phyloP scores from a whole-genome alignment of 768 basidiomycete species.

The Rhizopogon salebrosus region DNA sequence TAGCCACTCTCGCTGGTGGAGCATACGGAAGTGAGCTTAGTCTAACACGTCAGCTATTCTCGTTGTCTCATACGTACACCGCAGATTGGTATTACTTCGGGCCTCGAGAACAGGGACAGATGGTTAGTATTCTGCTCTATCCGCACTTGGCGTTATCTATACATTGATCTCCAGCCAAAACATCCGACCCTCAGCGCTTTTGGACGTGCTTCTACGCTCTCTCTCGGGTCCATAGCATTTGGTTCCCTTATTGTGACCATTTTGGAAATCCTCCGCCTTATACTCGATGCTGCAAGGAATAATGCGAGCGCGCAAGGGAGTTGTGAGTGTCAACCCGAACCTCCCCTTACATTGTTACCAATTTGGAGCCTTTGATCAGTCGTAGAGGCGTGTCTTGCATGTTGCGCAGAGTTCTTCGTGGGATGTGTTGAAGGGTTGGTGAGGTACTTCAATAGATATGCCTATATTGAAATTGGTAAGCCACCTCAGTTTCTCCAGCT shows the following conservation, averaged over 20 bases:
- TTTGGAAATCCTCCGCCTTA: constrained; percentile 60
- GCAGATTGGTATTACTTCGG: constrained; percentile 79
- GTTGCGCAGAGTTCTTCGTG: constrained; percentile 75
- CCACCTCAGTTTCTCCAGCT: neutral
- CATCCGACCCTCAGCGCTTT: constrained; percentile 69
- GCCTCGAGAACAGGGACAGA: constrained; percentile 55
- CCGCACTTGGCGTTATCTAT: neutral
- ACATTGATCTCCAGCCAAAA: constrained; percentile 43
- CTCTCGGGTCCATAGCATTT: constrained; percentile 82
- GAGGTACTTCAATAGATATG: constrained; percentile 82
- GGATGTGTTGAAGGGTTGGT: constrained; percentile 66
- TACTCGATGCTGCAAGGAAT: constrained; percentile 54
- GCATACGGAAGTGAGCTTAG: constrained; percentile 49
- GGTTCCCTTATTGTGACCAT: constrained; percentile 80
- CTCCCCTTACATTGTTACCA: neutral
- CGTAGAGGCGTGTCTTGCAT: constrained; percentile 67
- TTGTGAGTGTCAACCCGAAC: constrained; percentile 37
- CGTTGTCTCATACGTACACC: neutral
- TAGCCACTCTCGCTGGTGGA: constrained; percentile 79
- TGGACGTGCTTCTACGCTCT: constrained; percentile 68
- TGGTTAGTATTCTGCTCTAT: constrained; percentile 37
- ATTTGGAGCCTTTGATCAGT: constrained; percentile 34
- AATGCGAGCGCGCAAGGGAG: constrained; percentile 60
- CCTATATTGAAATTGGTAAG: constrained; percentile 77
- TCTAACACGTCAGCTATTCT: neutral